phyloP scores from a whole-genome alignment of 257 asterid genomes.

The Lithospermum erythrorhizon region DNA sequence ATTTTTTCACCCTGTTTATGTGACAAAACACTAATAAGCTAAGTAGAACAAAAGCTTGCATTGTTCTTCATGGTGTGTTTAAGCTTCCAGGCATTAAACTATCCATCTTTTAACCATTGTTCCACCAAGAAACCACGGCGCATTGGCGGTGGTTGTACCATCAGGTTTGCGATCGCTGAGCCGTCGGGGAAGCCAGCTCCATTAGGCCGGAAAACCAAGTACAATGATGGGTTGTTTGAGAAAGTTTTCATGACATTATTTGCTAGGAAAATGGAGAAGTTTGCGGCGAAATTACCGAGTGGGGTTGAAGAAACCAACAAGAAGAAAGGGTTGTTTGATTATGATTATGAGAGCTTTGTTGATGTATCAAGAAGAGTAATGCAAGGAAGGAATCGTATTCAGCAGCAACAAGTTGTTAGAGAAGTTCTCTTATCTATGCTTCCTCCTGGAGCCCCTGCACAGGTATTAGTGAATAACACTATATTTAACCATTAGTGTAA shows the following conservation, averaged over 20 bases:
- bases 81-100: slow-evolving; percentile 29
- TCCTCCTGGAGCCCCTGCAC: slow-evolving; percentile 97
- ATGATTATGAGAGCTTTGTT: slow-evolving; percentile 76
- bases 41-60: no score
- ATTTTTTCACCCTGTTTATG: not conserved
- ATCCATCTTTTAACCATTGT: slow-evolving; percentile 13
- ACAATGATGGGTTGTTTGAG: slow-evolving; percentile 74
- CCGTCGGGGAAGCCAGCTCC: slow-evolving; percentile 84
- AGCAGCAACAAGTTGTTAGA: slow-evolving; percentile 77
- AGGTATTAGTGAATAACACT: slow-evolving; percentile 25
- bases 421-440: slow-evolving; percentile 79
- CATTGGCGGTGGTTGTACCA: not conserved
- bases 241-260: slow-evolving; percentile 71
- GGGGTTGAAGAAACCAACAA: slow-evolving; percentile 2
- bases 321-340: slow-evolving; percentile 52
- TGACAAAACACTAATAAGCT: no score
- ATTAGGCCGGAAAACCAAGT: slow-evolving; percentile 81
- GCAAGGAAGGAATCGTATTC: slow-evolving; percentile 58
- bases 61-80: slow-evolving; percentile 32
- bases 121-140: slow-evolving; percentile 4
- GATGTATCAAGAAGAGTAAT: slow-evolving; percentile 60
- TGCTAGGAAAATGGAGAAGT: slow-evolving; percentile 83
- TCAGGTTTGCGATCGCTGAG: slow-evolving; percentile 78
- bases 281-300: slow-evolving; percentile 14
- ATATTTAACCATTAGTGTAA: not conserved